Conservation (phyloP, 164 flowering plant genomes). For the Vitis amurensis region DNA sequence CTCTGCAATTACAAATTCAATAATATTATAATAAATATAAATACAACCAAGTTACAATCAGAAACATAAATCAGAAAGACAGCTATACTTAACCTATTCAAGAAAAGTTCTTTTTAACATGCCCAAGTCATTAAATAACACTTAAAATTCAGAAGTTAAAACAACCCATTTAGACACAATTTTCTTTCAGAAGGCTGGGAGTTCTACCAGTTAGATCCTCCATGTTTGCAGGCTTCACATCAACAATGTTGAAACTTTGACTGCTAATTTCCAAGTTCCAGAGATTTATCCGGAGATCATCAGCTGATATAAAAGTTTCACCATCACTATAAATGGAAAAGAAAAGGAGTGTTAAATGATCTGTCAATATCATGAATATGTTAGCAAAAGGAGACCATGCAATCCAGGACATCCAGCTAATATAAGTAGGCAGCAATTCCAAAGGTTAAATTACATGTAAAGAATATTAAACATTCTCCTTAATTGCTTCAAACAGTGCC, state of each 20-base stretch:
- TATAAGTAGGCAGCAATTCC: no score
- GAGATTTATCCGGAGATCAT: conserved; percentile 93
- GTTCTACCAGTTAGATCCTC: conserved; percentile 92
- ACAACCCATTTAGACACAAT: neutral
- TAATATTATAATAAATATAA: no score
- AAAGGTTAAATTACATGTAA: no score
- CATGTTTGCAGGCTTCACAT: conserved; percentile 98
- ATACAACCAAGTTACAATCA: no score
- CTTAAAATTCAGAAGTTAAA: neutral
- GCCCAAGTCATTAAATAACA: neutral
- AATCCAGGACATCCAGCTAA: neutral
- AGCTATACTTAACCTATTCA: no score
- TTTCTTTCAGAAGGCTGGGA: neutral
- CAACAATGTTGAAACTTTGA: conserved; percentile 97
- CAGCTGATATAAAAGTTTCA: conserved; percentile 98
- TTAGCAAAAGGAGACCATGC: neutral
- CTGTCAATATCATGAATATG: no score
- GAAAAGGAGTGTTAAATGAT: neutral
- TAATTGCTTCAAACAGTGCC: no score
- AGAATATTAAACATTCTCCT: no score
- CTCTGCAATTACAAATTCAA: conserved; percentile 54
- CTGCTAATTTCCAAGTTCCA: conserved; percentile 99
- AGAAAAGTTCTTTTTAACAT: no score
- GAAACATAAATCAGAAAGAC: no score
- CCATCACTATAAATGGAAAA: conserved; percentile 64